phyloP scores from a whole-genome alignment of 108 stramenopile genomes.

The Cylindrotheca fusiformis region DNA sequence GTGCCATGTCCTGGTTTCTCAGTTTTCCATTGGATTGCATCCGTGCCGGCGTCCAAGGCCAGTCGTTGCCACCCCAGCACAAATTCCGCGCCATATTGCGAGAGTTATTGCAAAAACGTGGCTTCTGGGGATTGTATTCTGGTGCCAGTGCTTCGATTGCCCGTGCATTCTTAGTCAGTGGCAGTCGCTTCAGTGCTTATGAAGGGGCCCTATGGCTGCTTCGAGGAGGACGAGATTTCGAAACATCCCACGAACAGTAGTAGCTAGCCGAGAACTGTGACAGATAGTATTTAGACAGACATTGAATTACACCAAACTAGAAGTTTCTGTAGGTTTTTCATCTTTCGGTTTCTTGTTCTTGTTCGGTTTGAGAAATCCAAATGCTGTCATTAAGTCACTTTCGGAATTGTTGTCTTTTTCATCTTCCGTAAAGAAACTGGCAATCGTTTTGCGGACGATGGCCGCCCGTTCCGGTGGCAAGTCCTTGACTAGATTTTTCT shows the following conservation, averaged over 20 bases:
- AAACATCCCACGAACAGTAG: too few species aligned
- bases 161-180: slow-evolving; percentile 88
- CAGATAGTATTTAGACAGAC: too few species aligned
- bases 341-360: background rate
- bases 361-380: background rate
- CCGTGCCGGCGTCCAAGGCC: slow-evolving; percentile 84
- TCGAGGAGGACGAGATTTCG: slow-evolving; percentile 42
- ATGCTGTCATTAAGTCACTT: background rate
- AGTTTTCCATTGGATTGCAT: slow-evolving; percentile 90
- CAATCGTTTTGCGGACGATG: slow-evolving; percentile 1
- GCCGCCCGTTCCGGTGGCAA: background rate
- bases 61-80: slow-evolving; percentile 31
- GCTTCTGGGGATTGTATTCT: slow-evolving; percentile 75
- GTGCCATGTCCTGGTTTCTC: slow-evolving; percentile 83
- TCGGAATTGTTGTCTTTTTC: background rate
- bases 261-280: too few species aligned
- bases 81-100: slow-evolving; percentile 43
- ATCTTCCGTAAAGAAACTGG: background rate
- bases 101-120: slow-evolving; percentile 57
- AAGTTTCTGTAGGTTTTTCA: background rate
- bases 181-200: slow-evolving; percentile 87
- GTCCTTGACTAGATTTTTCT: background rate
- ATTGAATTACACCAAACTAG: too few species aligned
- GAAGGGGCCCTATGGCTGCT: slow-evolving; percentile 75
- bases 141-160: slow-evolving; percentile 81